Conservation (phyloP, 257 asterid genomes). For the Fraxinus anomala region DNA sequence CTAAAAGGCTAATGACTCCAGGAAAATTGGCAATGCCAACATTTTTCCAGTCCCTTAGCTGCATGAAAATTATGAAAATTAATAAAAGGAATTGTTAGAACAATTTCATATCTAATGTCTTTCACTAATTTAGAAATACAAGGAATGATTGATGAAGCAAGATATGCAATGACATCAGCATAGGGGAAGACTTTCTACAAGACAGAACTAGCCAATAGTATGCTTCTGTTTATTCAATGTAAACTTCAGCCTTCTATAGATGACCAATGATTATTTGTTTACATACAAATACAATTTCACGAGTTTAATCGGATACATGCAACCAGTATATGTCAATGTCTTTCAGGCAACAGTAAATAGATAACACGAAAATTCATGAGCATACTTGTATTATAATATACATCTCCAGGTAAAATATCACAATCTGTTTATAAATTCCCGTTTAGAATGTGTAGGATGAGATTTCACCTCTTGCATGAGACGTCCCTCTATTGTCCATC, state of each 20-base stretch:
- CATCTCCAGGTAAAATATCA: not conserved
- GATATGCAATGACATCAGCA: not conserved
- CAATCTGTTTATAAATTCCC: not conserved
- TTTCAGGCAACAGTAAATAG: not conserved
- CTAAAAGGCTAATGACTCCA: slow-evolving; percentile 66
- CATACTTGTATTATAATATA: not conserved
- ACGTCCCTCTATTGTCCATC: slow-evolving; percentile 58
- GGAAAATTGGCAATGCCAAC: slow-evolving; percentile 60
- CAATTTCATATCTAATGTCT: slow-evolving; percentile 4
- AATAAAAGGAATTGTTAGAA: slow-evolving; percentile 1
- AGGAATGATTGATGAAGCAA: not conserved
- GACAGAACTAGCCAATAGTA: not conserved
- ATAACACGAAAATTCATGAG: not conserved
- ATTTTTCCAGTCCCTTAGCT: slow-evolving; percentile 56
- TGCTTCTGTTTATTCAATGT: not conserved
- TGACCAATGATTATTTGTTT: not conserved
- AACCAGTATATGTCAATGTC: not conserved
- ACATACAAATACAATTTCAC: not conserved
- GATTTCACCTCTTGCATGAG: slow-evolving; percentile 52
- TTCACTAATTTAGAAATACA: not conserved
- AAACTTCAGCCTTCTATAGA: not conserved
- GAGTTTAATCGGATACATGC: not conserved
- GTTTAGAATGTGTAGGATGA: not conserved
- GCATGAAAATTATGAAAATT: slow-evolving; percentile 25
- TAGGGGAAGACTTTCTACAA: not conserved